Base-by-base conservation (phyloP, 805 yeast genomes). In the Yarrowia sp. region DNA sequence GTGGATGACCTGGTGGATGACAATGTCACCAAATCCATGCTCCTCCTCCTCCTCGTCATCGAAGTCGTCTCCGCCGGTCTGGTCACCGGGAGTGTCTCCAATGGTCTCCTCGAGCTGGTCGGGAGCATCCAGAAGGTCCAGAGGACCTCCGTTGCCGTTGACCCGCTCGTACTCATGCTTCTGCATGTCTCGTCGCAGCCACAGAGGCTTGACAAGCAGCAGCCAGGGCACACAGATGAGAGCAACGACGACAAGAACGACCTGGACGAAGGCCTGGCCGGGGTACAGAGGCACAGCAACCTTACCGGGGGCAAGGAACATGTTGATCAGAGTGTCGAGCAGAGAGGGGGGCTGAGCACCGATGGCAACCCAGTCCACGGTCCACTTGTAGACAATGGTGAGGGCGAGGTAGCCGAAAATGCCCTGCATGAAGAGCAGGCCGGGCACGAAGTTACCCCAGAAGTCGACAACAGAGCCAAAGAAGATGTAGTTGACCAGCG, bases 1-100 rank as follows among this genome's bases (percentile, higher is more conserved):
- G 74, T 94, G 97, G 68, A 93, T 93, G 22, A 93, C 96, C 76
- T 93, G 99, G 74, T 93, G 97, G 68, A 93, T 93, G 86, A 93
- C 87, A 32, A 94, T 84, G 70, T 93, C 99, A 49, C 97, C 97
- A 72, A 93, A 89, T 62, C 85, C 81, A 69, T 85, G 86, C 46
- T 76, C 85, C 36, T 78, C 83, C 66, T 80, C 80, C 47, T 77
- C 84, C 51, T 78, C 82, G 16, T 77, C 83, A 35, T 78, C 84
- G 19, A 46, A 46, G 36, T 42, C 80, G 83, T 46, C 78, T 84
- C 44, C 76, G 77, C 46, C 73, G 70, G 44, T 24, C 4, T 14
- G 7, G 33, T 58, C 42, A 2, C 25, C 53, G n/a, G 33, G 61
- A n/a, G 61, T 12, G 70, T 68, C 19, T 71, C 70, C 10, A 53